Evolutionary conservation across 208 protist species (phyloP).

Genomic region (Acanthamoeba castellanii): DNA sequence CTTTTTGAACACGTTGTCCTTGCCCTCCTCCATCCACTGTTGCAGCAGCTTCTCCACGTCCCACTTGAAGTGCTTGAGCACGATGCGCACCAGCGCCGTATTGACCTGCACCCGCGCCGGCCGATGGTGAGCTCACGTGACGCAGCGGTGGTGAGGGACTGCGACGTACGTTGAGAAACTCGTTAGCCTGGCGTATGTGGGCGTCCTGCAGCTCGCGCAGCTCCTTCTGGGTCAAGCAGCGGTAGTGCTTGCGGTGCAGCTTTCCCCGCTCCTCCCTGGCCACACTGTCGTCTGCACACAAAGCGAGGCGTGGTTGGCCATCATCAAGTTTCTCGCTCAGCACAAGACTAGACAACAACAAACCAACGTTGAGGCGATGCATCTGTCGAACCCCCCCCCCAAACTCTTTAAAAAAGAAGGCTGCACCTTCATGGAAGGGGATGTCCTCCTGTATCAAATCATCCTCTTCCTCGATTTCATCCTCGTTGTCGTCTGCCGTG

Average conservation of each 20-base stretch:
- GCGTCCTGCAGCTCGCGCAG: constrained; percentile 29
- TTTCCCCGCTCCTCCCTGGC: neutral
- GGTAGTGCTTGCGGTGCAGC: constrained; percentile 55
- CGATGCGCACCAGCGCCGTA: constrained; percentile 48
- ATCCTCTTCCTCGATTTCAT: neutral
- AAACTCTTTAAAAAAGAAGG: neutral
- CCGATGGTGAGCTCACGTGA: neutral
- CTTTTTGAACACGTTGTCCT: constrained; percentile 39
- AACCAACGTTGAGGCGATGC: neutral
- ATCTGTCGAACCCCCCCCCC: neutral
- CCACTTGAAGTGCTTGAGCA: constrained; percentile 69
- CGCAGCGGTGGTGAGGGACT: neutral
- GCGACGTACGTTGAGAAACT: constrained; percentile 47
- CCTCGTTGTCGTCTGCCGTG: neutral
- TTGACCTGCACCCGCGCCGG: neutral
- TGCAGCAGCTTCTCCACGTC: constrained; percentile 67
- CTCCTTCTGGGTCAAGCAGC: constrained; percentile 37
- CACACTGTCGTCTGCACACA: neutral
- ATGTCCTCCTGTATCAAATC: constrained; percentile 14
- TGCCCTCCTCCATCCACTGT: constrained; percentile 51
- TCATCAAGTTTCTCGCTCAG: neutral
- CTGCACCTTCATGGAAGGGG: constrained; percentile 21
- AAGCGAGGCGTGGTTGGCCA: neutral
- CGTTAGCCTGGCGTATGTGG: constrained; percentile 60
- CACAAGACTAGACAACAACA: no score